Conservation (phyloP, 164 flowering plant genomes). For the Nelumbo lutea region DNA sequence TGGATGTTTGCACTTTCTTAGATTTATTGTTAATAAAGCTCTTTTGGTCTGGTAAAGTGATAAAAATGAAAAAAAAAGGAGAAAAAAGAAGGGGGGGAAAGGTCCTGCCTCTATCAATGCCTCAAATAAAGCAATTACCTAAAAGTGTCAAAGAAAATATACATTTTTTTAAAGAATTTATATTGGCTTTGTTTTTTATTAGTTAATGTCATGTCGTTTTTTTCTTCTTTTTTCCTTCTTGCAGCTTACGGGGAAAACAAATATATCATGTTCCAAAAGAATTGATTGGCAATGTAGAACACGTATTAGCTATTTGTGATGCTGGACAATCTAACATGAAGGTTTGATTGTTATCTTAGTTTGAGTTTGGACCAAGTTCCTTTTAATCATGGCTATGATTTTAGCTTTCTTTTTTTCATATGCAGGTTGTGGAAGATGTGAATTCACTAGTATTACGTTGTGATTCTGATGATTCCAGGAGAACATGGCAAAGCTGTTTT, state of each 20-base stretch:
- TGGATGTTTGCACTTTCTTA: no score
- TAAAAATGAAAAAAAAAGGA: no score
- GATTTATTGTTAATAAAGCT: no score
- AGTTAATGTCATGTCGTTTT: no score
- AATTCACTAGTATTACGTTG: conserved; percentile 65
- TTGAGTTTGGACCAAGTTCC: background rate
- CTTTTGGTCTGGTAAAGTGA: no score
- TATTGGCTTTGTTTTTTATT: no score
- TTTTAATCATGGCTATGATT: background rate
- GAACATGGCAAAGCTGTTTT: conserved; percentile 67
- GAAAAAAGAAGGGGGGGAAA: no score
- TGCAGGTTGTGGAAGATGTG: conserved; percentile 73
- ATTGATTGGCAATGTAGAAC: conserved; percentile 50
- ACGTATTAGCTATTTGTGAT: conserved; percentile 68
- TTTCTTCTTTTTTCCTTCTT: conserved; percentile 2
- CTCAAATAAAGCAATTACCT: no score
- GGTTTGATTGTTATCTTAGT: conserved; percentile 28
- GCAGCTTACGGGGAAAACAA: conserved; percentile 78
- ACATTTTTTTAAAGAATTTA: no score
- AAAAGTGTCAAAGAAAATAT: no score
- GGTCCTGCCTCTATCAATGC: no score
- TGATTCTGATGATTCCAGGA: conserved; percentile 66
- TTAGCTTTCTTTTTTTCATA: conserved; percentile 1
- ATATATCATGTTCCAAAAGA: conserved; percentile 58
- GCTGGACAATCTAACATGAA: conserved; percentile 47